phyloP scores from a whole-genome alignment of 768 basidiomycete species.

The Mycena pura region DNA sequence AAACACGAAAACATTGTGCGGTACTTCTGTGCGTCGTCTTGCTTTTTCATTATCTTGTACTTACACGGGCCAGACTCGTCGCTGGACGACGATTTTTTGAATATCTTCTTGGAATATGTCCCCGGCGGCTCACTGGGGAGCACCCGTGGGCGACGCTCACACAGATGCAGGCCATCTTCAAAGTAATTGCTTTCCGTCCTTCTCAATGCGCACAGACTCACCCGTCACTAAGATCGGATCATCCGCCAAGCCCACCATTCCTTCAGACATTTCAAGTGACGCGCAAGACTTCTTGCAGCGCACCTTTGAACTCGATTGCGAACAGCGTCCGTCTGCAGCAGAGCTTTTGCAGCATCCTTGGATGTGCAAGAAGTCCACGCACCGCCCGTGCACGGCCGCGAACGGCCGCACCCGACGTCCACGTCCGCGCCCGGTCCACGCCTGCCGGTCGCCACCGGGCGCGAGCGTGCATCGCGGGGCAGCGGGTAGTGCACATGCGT shows the following conservation, averaged over 20 bases:
- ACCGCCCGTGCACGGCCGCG: too few species aligned
- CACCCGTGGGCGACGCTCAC: slow-evolving; percentile 95
- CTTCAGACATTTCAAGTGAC: slow-evolving; percentile 88
- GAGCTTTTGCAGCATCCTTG: slow-evolving; percentile 80
- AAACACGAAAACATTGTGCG: slow-evolving; percentile 98
- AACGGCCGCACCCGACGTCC: too few species aligned
- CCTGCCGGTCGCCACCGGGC: too few species aligned
- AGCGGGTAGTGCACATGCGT: too few species aligned
- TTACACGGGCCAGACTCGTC: slow-evolving; percentile 75
- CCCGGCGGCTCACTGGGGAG: slow-evolving; percentile 94
- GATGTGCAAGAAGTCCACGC: slow-evolving; percentile 52
- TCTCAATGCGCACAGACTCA: not conserved
- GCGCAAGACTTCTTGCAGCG: slow-evolving; percentile 85
- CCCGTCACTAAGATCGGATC: slow-evolving; percentile 80
- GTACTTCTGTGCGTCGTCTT: slow-evolving; percentile 78
- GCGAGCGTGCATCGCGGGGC: too few species aligned
- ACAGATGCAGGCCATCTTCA: slow-evolving; percentile 99
- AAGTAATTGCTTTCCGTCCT: slow-evolving; percentile 52
- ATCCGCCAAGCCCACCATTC: slow-evolving; percentile 84
- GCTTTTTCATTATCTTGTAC: not conserved
- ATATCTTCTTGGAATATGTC: slow-evolving; percentile 97
- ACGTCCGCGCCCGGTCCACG: too few species aligned
- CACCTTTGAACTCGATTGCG: slow-evolving; percentile 88
- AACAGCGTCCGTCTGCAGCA: slow-evolving; percentile 78
- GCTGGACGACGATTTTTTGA: slow-evolving; percentile 86